Conservation (phyloP, 2,329 filamentous ascomycete genomes). For the Fusarium continuum region DNA sequence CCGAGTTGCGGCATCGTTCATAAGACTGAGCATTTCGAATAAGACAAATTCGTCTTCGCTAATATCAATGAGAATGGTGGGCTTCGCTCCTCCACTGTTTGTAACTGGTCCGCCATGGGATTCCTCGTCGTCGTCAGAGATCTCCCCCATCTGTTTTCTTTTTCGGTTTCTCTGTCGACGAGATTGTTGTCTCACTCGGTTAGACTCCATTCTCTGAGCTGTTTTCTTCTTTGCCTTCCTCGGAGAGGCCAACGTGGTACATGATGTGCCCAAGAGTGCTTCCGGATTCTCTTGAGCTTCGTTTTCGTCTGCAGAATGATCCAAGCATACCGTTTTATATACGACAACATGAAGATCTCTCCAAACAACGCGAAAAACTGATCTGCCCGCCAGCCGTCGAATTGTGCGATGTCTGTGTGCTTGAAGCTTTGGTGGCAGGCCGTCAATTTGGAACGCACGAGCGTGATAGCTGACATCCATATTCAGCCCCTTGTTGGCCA, state of each 20-base stretch:
- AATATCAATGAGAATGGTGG: too few relatives aligned
- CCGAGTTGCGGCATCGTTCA: not conserved
- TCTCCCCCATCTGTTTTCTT: not conserved
- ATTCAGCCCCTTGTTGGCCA: not conserved
- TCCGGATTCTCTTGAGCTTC: too few relatives aligned
- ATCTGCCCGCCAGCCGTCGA: not conserved
- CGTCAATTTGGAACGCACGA: not conserved
- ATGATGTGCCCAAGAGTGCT: too few relatives aligned
- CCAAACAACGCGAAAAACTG: not conserved
- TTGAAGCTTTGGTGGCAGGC: not conserved
- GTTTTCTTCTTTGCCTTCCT: not conserved
- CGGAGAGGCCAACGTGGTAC: not conserved
- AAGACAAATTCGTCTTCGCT: not conserved
- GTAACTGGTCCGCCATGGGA: not conserved
- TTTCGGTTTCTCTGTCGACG: not conserved
- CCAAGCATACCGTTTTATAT: not conserved
- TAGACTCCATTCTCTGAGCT: not conserved
- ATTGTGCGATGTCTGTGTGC: not conserved
- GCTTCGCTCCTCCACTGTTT: too few relatives aligned
- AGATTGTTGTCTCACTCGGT: not conserved
- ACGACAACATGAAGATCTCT: not conserved
- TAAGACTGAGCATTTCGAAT: not conserved
- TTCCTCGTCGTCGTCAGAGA: not conserved
- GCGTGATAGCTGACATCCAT: not conserved
- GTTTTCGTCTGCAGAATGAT: too few relatives aligned